A percentile compares a stretch with the other conserved stretches of the same genome.
phyloP scores from a whole-genome alignment of 495 filamentous ascomycete species.

The Penicillium cataractarum region DNA sequence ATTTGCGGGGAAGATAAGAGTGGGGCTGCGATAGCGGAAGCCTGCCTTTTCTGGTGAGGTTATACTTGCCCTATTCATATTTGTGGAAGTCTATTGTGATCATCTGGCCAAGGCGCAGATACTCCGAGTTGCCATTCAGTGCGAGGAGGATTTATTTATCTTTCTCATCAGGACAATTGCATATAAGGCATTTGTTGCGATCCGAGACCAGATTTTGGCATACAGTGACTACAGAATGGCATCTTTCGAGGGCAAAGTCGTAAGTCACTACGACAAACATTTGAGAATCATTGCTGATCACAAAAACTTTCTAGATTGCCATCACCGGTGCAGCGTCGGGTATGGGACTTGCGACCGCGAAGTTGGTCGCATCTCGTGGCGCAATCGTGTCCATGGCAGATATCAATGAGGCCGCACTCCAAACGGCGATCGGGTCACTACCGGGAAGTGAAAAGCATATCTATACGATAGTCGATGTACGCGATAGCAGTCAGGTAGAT shows the following conservation, averaged over 20 bases:
- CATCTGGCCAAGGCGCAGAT: not conserved
- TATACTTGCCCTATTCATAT: slow-evolving; percentile 16
- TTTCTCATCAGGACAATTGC: not conserved
- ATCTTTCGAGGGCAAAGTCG: slow-evolving; percentile 24
- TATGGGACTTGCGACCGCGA: slow-evolving; percentile 36
- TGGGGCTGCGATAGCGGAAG: slow-evolving; percentile 14
- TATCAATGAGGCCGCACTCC: slow-evolving; percentile 42
- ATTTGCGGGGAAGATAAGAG: not conserved
- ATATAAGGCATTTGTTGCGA: not conserved
- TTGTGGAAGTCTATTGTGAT: not conserved
- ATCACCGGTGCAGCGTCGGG: slow-evolving; percentile 34
- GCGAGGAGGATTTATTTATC: not conserved
- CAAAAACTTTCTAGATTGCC: slow-evolving; percentile 9
- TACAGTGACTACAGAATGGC: not conserved
- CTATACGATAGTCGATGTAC: slow-evolving; percentile 40
- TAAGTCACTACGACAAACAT: not conserved
- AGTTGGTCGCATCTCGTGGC: slow-evolving; percentile 47
- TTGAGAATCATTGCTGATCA: no score
- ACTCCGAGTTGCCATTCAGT: not conserved
- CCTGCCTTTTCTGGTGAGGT: slow-evolving; percentile 18
- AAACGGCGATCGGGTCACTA: slow-evolving; percentile 12
- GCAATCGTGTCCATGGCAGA: slow-evolving; percentile 52
- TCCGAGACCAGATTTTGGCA: not conserved
- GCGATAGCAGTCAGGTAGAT: slow-evolving; percentile 40
- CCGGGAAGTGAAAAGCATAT: slow-evolving; percentile 19